Evolutionary conservation across 495 filamentous ascomycete genomes (phyloP), one percentile per base, ranked within the genome.

Genomic region (Penicillium samsonianum): DNA sequence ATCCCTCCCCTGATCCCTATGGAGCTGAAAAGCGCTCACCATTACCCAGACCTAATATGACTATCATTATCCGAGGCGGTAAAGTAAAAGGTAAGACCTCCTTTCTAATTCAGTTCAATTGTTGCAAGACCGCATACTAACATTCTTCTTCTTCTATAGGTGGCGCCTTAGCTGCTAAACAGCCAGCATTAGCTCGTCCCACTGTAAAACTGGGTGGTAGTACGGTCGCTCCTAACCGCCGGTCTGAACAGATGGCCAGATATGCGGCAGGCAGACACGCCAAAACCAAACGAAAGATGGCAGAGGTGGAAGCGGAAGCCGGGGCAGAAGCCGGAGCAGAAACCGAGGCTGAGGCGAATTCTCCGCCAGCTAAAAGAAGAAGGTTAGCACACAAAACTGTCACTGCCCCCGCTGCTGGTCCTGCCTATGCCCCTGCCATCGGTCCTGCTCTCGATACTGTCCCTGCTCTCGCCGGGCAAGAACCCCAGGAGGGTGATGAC

Each of bases 61-160:
- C 57, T 4, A 55, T 60, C 8, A 55, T 60, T n/a, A 55, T 60
- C 14, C 51, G 54, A 17, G 4, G 6, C 8, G 22, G 12, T 26
- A 9, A 8, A 7, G 3, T 2, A n/a, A 7, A 6, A 14, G 43
- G 43, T 46, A 46, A 28, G 43, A 3, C 3, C 0, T 17, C 14
- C 16, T 8, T 46, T 9, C 23, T 6, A 4, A n/a, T 12, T 14
- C 11, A 1, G 1, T 23, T n/a, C 12, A 0, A 25, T 20, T 42
- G 7, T 44, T 23, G 20, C 12, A 33, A 33, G 30, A 14, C 6
- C 12, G 4, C 12, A 46, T 28, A 10, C 23, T 46, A 28, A 46
- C 14, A 26, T 28, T 26, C 7, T 10, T 16, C 5, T 26, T 16
- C 11, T 26, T 26, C 14, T 26, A 14, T 28, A 46, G 23, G 43